These are phyloP conservation scores for Mollisia scopiformis DNA, from an alignment of 2,329 filamentous ascomycete genomes.

Conservation along the genomic window DNA sequence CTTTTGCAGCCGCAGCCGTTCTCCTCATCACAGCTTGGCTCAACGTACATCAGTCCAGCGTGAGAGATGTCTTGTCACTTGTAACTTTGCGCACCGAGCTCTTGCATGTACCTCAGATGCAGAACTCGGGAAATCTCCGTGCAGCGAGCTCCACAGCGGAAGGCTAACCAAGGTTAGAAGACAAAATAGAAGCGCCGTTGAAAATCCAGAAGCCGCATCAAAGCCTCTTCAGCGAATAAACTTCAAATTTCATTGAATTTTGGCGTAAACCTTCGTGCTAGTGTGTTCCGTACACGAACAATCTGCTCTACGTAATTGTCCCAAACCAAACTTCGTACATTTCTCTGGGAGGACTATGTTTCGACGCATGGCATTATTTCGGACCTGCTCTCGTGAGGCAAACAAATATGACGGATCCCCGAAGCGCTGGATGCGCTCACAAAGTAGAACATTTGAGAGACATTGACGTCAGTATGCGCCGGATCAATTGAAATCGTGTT, in stretches of 20 bases:
- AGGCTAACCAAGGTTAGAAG: neutral
- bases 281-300: no score
- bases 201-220: neutral
- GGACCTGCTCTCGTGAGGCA: neutral
- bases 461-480: constrained; percentile 17
- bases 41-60: neutral
- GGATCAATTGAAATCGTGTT: constrained; percentile 11
- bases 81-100: neutral
- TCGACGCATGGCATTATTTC: neutral
- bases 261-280: neutral
- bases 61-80: neutral
- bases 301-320: no score
- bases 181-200: neutral
- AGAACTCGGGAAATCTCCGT: neutral
- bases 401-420: neutral
- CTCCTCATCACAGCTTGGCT: neutral
- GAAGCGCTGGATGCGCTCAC: constrained; percentile 5
- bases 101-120: neutral
- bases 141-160: neutral
- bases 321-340: no score
- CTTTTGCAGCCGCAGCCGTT: neutral
- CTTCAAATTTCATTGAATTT: neutral
- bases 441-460: neutral
- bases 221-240: constrained; percentile 4
- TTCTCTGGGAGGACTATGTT: no score